A percentile compares a stretch with the other conserved stretches of the same genome.
These are phyloP conservation scores for Phytophthora rubi DNA, from an alignment of 352 stramenopile species.

Conservation along the genomic window DNA sequence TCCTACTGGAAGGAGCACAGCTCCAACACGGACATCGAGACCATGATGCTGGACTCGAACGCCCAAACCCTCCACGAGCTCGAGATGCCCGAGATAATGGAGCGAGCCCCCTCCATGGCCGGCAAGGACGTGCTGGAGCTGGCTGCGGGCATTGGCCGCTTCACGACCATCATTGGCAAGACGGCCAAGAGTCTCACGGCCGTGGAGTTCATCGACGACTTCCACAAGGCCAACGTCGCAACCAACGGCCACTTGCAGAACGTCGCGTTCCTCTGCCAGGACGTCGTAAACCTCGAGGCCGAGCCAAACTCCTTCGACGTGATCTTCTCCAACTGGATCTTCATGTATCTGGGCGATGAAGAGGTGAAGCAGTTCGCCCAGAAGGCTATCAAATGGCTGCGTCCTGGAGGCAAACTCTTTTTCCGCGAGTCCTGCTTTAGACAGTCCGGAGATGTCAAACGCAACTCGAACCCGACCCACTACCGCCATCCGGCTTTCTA, in stretches of 20 bases:
- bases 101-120: slow-evolving; percentile 61
- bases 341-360: slow-evolving; percentile 76
- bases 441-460: slow-evolving; percentile 70
- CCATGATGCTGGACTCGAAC: slow-evolving; percentile 89
- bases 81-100: slow-evolving; percentile 81
- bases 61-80: slow-evolving; percentile 75
- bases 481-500: slow-evolving; percentile 80
- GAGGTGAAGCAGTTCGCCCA: slow-evolving; percentile 60
- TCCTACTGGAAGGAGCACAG: slow-evolving; percentile 81
- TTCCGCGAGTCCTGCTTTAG: slow-evolving; percentile 76
- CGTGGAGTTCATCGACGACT: slow-evolving; percentile 84
- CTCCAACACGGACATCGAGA: slow-evolving; percentile 67
- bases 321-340: slow-evolving; percentile 81
- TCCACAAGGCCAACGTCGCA: slow-evolving; percentile 66
- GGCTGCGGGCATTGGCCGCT: slow-evolving; percentile 69
- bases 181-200: slow-evolving; percentile 62
- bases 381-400: slow-evolving; percentile 71
- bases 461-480: slow-evolving; percentile 65
- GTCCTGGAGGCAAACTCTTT: slow-evolving; percentile 67
- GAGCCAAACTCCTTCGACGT: slow-evolving; percentile 68
- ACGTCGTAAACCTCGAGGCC: slow-evolving; percentile 69
- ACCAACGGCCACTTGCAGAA: slow-evolving; percentile 62
- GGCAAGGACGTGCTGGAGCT: slow-evolving; percentile 75
- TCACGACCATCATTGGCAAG: slow-evolving; percentile 61
- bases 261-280: slow-evolving; percentile 69